Percentiles rank a stretch among this genome's conserved stretches.
These are phyloP conservation scores for Coemansia reversa DNA, from an alignment of 192 early-diverging fungal species.

Conservation along the genomic window DNA sequence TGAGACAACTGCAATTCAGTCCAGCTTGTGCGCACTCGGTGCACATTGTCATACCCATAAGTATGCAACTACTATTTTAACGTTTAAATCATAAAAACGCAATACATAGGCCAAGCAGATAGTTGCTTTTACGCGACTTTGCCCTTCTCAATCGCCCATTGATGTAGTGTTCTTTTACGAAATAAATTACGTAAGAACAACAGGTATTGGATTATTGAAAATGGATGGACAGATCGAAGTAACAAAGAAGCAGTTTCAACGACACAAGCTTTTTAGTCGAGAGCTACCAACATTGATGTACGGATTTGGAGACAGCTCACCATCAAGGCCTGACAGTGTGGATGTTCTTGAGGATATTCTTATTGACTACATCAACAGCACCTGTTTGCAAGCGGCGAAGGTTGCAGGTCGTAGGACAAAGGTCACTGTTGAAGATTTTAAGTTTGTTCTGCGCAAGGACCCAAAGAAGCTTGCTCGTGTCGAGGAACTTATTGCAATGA, in stretches of 20 bases:
- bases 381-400: conserved; percentile 44
- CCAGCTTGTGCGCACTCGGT: no score
- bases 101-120: no score
- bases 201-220: no score
- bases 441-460: conserved; percentile 52
- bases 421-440: conserved; percentile 47
- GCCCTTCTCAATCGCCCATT: no score
- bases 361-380: conserved; percentile 49
- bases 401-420: conserved; percentile 25
- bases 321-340: conserved; percentile 38
- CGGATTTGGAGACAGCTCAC: conserved; percentile 42
- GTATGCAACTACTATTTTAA: no score
- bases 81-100: no score
- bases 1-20: no score
- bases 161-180: no score
- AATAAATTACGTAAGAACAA: no score
- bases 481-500: conserved; percentile 50
- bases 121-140: no score
- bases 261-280: conserved; percentile 44
- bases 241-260: conserved; percentile 48
- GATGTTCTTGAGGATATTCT: conserved; percentile 53
- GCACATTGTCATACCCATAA: no score
- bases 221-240: conserved; percentile 47
- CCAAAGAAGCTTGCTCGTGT: conserved; percentile 53
- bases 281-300: conserved; percentile 51